These are phyloP conservation scores for Fusarium liriodendri DNA, from an alignment of 2,329 filamentous ascomycete species.

Conservation along the genomic window DNA sequence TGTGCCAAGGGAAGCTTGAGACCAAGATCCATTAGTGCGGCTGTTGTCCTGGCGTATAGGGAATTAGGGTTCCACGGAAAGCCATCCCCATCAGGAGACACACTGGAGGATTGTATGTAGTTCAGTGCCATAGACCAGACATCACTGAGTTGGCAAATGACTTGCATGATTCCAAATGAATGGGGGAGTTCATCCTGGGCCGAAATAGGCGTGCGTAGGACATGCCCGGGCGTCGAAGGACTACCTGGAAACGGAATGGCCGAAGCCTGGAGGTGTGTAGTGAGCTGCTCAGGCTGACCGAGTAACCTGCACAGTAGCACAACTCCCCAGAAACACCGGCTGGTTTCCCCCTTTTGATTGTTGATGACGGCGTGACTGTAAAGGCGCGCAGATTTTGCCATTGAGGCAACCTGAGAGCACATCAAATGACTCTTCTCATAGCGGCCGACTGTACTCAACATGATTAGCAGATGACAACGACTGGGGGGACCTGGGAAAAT, in stretches of 20 bases:
- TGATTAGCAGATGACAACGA: not conserved
- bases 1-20: constrained; percentile 4
- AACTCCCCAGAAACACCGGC: constrained; percentile 2
- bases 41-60: not conserved
- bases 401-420: not conserved
- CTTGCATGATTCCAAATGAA: constrained; percentile 1
- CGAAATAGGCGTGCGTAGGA: not conserved
- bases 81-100: not conserved
- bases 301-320: not conserved
- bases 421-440: not conserved
- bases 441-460: not conserved
- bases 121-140: not conserved
- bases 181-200: not conserved
- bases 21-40: constrained; percentile 5
- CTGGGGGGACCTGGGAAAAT: not conserved
- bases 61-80: constrained; percentile 4
- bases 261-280: not conserved
- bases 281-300: not conserved
- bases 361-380: not conserved
- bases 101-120: not conserved
- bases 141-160: not conserved
- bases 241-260: not conserved
- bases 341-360: not conserved
- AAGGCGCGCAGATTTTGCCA: not conserved
- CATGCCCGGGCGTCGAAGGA: not conserved